Percentiles rank a stretch among this genome's conserved stretches.
phyloP scores from a whole-genome alignment of 139 green algal genomes.

The Ulvella scutata region DNA sequence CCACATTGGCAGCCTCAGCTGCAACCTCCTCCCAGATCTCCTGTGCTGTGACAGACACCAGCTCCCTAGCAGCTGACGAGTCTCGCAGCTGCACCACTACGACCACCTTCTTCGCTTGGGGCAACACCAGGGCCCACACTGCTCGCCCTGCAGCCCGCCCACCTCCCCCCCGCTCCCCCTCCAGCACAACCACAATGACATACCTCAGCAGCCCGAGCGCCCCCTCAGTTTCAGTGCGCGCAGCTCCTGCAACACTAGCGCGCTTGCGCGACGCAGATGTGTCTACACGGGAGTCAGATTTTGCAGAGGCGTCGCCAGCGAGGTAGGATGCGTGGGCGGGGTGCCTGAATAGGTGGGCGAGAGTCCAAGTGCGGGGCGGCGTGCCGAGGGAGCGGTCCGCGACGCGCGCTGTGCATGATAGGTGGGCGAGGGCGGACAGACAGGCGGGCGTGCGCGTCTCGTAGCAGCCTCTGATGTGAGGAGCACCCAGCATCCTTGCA shows the following conservation, averaged over 20 bases:
- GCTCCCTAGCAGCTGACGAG: slow-evolving; percentile 26
- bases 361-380: background rate
- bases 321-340: background rate
- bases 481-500: slow-evolving; percentile 3
- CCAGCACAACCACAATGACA: background rate
- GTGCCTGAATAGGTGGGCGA: background rate
- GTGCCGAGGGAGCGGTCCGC: background rate
- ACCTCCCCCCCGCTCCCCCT: background rate
- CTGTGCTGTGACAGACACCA: slow-evolving; percentile 25
- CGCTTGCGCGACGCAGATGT: no score
- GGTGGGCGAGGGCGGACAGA: slow-evolving; percentile 9
- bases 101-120: slow-evolving; percentile 18
- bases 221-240: no score
- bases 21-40: slow-evolving; percentile 36
- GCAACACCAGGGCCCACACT: slow-evolving; percentile 40
- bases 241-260: no score
- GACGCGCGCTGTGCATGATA: slow-evolving; percentile 5
- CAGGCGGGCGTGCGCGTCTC: slow-evolving; percentile 19
- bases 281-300: no score
- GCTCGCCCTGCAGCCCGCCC: slow-evolving; percentile 15
- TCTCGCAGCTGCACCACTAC: slow-evolving; percentile 41
- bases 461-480: slow-evolving; percentile 22
- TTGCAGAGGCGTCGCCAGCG: background rate
- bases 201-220: background rate
- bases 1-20: background rate